Conservation (phyloP, 192 early-diverging fungal species). For the Jimgerdemannia lactiflua region DNA sequence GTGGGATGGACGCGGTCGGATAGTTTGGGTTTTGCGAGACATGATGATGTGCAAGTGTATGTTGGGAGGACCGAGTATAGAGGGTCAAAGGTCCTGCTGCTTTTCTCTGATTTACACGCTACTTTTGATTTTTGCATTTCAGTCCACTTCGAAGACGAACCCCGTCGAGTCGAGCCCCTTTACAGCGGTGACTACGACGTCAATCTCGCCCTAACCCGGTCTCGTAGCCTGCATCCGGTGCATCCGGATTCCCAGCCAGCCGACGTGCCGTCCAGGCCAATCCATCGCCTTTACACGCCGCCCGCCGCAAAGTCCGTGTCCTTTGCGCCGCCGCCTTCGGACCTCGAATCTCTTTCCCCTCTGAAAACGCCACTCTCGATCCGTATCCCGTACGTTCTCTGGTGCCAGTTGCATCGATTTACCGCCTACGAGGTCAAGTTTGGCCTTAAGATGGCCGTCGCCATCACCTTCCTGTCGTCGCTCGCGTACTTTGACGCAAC, state of each 20-base stretch:
- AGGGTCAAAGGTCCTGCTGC: too few relatives aligned
- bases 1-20: background rate
- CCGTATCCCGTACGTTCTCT: slow-evolving; percentile 36
- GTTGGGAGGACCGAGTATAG: too few relatives aligned
- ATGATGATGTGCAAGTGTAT: too few relatives aligned
- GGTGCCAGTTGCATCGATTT: slow-evolving; percentile 31
- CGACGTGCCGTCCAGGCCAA: background rate
- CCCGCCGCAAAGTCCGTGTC: background rate
- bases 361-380: slow-evolving; percentile 10
- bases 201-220: too few relatives aligned
- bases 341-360: background rate
- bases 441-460: slow-evolving; percentile 47
- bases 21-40: background rate
- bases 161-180: too few relatives aligned
- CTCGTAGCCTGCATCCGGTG: too few relatives aligned
- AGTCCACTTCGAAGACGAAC: too few relatives aligned
- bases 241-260: too few relatives aligned
- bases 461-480: slow-evolving; percentile 31
- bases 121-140: too few relatives aligned
- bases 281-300: background rate
- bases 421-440: slow-evolving; percentile 45
- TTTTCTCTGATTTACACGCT: too few relatives aligned
- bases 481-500: slow-evolving; percentile 39
- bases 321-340: too few relatives aligned
- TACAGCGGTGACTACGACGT: too few relatives aligned